Evolutionary conservation across 768 basidiomycete species (phyloP).

Genomic region (Leccinum barrowsii): DNA sequence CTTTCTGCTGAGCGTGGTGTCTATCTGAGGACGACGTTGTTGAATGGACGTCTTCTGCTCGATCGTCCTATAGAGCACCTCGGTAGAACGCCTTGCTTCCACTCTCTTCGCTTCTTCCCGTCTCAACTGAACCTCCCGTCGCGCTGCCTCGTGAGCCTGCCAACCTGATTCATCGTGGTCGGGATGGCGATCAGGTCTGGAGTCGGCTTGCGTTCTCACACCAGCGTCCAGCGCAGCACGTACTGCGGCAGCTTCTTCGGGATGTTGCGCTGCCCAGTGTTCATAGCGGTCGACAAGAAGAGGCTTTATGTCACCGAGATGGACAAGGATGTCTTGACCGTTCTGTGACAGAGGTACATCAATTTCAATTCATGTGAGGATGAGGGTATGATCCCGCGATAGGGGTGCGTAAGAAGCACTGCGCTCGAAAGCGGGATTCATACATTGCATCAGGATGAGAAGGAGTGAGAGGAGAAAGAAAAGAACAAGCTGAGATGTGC

Average conservation of each 20-base stretch:
- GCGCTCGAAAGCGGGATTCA: not conserved
- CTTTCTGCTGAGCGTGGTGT: slow-evolving; percentile 27
- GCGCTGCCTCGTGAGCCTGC: slow-evolving; percentile 30
- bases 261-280: slow-evolving; percentile 49
- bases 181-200: slow-evolving; percentile 23
- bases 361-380: slow-evolving; percentile 9
- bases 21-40: slow-evolving; percentile 25
- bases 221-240: slow-evolving; percentile 21
- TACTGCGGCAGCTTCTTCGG: slow-evolving; percentile 31
- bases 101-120: slow-evolving; percentile 36
- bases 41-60: slow-evolving; percentile 17
- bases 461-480: not conserved
- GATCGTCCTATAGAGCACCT: slow-evolving; percentile 33
- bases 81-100: slow-evolving; percentile 31
- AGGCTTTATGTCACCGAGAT: slow-evolving; percentile 62
- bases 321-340: slow-evolving; percentile 69
- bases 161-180: slow-evolving; percentile 32
- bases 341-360: slow-evolving; percentile 44
- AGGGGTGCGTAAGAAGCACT: not conserved
- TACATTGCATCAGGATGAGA: slow-evolving; percentile 4
- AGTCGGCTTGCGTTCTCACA: slow-evolving; percentile 22
- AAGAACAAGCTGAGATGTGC: not conserved
- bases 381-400: not conserved
- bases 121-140: slow-evolving; percentile 29
- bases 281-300: slow-evolving; percentile 62